Conservation (phyloP, 108 stramenopile species). For the Cyclotella distinguenda region DNA sequence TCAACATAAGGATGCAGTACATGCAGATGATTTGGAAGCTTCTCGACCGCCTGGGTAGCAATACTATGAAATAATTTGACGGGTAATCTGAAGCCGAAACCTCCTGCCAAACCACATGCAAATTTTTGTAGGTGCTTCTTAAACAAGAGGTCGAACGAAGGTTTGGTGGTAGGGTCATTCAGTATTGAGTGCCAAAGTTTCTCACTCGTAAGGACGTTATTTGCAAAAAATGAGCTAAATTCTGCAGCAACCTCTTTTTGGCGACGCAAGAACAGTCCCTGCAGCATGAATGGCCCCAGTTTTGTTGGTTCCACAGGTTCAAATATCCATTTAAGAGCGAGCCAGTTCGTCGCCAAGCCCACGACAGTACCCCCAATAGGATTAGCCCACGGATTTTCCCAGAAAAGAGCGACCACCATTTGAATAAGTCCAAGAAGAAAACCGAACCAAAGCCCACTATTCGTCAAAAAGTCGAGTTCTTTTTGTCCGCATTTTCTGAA, state of each 20-base stretch:
- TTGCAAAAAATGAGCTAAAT: constrained; percentile 84
- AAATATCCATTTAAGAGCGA: constrained; percentile 94
- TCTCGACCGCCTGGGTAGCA: constrained; percentile 51
- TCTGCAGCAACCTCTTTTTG: constrained; percentile 86
- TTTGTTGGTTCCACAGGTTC: constrained; percentile 90
- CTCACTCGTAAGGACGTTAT: constrained; percentile 71
- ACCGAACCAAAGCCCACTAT: constrained; percentile 93
- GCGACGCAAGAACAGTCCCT: constrained; percentile 89
- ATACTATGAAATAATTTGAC: constrained; percentile 43
- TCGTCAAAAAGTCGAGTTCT: constrained; percentile 84
- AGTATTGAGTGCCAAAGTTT: constrained; percentile 78
- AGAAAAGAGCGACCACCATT: constrained; percentile 91
- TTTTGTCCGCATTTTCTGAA: constrained; percentile 79
- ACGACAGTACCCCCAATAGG: constrained; percentile 90
- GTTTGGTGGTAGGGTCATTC: constrained; percentile 70
- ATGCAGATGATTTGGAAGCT: constrained; percentile 75
- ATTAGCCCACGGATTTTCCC: constrained; percentile 92
- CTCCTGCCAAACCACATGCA: constrained; percentile 51
- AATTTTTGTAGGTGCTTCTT: constrained; percentile 60
- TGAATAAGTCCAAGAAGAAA: constrained; percentile 90
- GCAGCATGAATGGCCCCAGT: constrained; percentile 88
- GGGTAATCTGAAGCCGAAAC: constrained; percentile 48
- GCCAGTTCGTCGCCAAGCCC: constrained; percentile 91
- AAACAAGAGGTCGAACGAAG: constrained; percentile 60
- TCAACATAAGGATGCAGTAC: constrained; percentile 83